phyloP scores from a whole-genome alignment of 768 basidiomycete species.

The Trametes coccinea region DNA sequence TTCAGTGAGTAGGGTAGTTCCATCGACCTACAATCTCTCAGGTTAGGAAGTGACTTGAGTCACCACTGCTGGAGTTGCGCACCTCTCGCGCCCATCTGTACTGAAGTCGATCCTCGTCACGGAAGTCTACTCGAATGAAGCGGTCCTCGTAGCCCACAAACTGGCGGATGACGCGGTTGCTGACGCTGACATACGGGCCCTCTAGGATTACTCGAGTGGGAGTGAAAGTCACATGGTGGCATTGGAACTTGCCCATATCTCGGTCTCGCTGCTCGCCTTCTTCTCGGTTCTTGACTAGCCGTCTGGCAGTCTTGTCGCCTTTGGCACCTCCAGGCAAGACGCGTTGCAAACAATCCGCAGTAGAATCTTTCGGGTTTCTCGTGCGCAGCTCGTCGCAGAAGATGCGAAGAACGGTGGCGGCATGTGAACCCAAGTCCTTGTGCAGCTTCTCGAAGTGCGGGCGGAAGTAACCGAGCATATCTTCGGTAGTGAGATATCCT shows the following conservation, averaged over 20 bases:
- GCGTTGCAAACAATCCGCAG: conserved; percentile 48
- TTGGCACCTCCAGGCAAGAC: conserved; percentile 24
- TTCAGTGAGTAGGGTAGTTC: conserved; percentile 26
- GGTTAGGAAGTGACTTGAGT: neutral
- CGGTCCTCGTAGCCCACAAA: conserved; percentile 60
- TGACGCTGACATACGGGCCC: conserved; percentile 74
- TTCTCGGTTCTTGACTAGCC: neutral
- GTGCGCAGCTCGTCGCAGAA: conserved; percentile 52
- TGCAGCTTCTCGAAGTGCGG: conserved; percentile 46
- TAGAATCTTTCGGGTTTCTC: conserved; percentile 43
- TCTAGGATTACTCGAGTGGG: conserved; percentile 54
- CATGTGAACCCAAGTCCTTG: conserved; percentile 33
- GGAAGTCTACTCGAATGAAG: conserved; percentile 83
- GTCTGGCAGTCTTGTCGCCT: neutral
- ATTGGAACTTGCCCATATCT: conserved; percentile 49
- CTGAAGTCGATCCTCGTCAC: conserved; percentile 78
- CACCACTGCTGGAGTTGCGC: neutral
- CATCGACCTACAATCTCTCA: conserved; percentile 23
- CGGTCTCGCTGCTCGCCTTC: neutral
- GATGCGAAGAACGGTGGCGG: conserved; percentile 51
- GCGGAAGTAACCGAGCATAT: conserved; percentile 47
- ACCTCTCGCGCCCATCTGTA: conserved; percentile 72
- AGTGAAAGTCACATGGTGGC: conserved; percentile 61
- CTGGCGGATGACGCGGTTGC: conserved; percentile 76
- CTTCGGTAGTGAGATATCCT: conserved; percentile 58